Percentiles rank a stretch among this genome's conserved stretches.
Evolutionary conservation across 1,139 yeast genomes (phyloP).

Genomic region (Geotrichum cucujoidarum): DNA sequence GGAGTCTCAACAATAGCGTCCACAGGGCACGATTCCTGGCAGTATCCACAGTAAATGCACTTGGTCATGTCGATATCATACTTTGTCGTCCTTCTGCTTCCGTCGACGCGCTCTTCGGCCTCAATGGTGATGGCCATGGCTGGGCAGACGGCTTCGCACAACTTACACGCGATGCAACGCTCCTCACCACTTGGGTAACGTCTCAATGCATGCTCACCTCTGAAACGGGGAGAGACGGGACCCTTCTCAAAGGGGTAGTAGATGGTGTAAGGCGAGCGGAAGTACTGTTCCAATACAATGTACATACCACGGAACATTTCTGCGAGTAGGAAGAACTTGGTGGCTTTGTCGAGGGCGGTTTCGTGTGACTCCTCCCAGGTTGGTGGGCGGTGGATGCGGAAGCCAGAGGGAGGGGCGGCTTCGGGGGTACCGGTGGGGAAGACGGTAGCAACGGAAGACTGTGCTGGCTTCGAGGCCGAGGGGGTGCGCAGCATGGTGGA

Average conservation of each 20-base stretch:
- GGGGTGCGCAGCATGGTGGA: not conserved
- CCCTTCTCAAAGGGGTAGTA: conserved; percentile 90
- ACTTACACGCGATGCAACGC: conserved; percentile 88
- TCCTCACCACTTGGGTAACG: conserved; percentile 91
- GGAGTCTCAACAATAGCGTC: conserved; percentile 93
- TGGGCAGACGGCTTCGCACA: conserved; percentile 90
- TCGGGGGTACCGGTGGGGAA: conserved; percentile 28
- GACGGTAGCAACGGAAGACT: not conserved
- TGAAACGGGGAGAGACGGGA: conserved; percentile 81
- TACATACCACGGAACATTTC: conserved; percentile 92
- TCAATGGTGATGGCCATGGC: conserved; percentile 92
- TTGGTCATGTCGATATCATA: conserved; percentile 93
- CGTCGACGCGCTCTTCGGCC: conserved; percentile 88
- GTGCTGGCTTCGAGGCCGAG: not conserved
- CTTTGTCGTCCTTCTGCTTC: conserved; percentile 82
- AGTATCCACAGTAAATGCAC: conserved; percentile 88
- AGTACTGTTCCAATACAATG: conserved; percentile 81
- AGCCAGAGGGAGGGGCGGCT: conserved; percentile 55
- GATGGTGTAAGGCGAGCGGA: conserved; percentile 83
- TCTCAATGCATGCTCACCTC: conserved; percentile 93
- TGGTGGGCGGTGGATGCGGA: conserved; percentile 66
- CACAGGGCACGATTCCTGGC: conserved; percentile 92
- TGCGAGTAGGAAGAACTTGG: conserved; percentile 71
- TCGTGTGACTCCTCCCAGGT: conserved; percentile 81
- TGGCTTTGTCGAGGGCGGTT: conserved; percentile 76